Conservation (phyloP, 345 rosid species). For the Populus euphratica region DNA sequence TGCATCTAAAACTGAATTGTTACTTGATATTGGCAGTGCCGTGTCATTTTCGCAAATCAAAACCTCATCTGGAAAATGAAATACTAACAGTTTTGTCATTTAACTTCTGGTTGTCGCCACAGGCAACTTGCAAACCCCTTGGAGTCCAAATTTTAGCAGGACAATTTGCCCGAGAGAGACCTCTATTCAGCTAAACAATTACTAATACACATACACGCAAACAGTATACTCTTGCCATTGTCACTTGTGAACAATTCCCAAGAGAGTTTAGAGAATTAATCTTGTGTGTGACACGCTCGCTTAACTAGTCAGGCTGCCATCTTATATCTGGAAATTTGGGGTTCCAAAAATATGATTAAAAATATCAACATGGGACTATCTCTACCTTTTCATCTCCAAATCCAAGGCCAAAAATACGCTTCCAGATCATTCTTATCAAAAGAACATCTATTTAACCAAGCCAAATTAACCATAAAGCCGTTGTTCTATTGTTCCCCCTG, state of each 20-base stretch:
- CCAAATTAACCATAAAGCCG: neutral
- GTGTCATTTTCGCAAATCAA: no score
- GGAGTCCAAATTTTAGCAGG: neutral
- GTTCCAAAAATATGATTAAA: neutral
- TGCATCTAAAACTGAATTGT: no score
- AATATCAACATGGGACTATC: neutral
- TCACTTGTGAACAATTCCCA: neutral
- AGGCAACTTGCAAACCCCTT: neutral
- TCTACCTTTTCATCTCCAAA: neutral
- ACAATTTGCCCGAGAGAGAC: neutral
- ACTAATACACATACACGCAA: neutral
- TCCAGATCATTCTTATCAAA: neutral
- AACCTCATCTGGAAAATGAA: no score
- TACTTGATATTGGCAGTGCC: no score
- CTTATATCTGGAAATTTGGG: neutral
- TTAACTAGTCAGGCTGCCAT: neutral
- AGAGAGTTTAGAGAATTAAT: neutral
- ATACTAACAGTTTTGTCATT: no score
- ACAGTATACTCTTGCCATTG: neutral
- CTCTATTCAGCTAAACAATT: neutral
- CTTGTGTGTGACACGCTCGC: neutral
- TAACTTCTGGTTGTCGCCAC: no score
- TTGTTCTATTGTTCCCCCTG: conserved; percentile 13
- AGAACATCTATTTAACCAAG: neutral
- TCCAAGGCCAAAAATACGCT: neutral